These are phyloP conservation scores for Naematelia aurantialba DNA, from an alignment of 768 basidiomycete genomes.

Conservation along the genomic window DNA sequence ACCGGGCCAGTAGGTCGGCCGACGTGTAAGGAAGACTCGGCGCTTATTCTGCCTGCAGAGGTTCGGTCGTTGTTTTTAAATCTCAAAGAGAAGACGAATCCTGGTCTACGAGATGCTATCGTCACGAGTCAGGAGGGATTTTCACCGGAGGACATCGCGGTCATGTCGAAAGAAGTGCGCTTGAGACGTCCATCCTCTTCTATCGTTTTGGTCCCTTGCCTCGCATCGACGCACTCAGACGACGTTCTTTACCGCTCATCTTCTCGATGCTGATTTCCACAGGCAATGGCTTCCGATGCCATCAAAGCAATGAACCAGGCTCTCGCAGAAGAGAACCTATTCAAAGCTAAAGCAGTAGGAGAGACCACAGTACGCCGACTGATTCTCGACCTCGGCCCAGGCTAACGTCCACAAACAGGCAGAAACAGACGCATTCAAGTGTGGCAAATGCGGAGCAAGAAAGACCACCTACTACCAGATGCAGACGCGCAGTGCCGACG, in stretches of 20 bases:
- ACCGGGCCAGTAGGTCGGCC: conserved; percentile 43
- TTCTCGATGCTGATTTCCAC: conserved; percentile 7
- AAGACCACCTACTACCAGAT: conserved; percentile 82
- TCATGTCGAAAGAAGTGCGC: conserved; percentile 74
- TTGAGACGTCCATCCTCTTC: not conserved
- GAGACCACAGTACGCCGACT: conserved; percentile 53
- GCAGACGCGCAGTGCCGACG: conserved; percentile 95
- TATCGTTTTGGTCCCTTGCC: no score
- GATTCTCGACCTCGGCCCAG: not conserved
- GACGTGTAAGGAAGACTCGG: not conserved
- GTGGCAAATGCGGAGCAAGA: conserved; percentile 84
- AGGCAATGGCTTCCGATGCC: conserved; percentile 97
- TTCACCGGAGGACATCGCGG: conserved; percentile 64
- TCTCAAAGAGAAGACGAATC: conserved; percentile 92
- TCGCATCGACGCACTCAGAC: not conserved
- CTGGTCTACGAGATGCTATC: conserved; percentile 74
- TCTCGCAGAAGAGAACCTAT: conserved; percentile 79
- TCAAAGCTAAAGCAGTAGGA: conserved; percentile 82
- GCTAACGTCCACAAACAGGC: conserved; percentile 61
- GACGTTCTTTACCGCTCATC: not conserved
- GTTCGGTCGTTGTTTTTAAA: conserved; percentile 87
- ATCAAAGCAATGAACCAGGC: conserved; percentile 76
- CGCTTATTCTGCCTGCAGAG: conserved; percentile 63
- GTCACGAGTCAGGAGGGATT: conserved; percentile 68
- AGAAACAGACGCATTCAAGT: conserved; percentile 98